A percentile compares a stretch with the other conserved stretches of the same genome.
These are phyloP conservation scores for Meripilus lineatus DNA, from an alignment of 1,284 basidiomycete species.

Conservation along the genomic window DNA sequence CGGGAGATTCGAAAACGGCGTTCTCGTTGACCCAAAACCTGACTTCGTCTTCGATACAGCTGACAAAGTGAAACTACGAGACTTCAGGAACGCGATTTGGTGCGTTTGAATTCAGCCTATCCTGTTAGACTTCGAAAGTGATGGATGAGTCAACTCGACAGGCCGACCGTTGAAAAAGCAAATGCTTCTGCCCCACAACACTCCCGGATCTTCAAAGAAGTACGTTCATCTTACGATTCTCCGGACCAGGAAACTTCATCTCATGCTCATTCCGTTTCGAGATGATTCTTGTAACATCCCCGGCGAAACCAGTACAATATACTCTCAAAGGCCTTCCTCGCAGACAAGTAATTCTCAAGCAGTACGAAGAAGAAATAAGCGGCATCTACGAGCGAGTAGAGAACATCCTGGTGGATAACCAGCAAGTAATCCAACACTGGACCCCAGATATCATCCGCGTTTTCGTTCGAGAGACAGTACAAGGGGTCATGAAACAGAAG, in stretches of 20 bases:
- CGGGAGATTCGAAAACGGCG: constrained; percentile 31
- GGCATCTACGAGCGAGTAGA: constrained; percentile 21
- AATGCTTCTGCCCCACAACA: constrained; percentile 31
- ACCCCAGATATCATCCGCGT: constrained; percentile 10
- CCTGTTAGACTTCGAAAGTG: not conserved
- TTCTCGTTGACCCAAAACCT: constrained; percentile 31
- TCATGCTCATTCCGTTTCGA: constrained; percentile 8
- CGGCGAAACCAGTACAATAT: constrained; percentile 25
- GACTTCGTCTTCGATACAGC: constrained; percentile 22
- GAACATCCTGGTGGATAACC: not conserved
- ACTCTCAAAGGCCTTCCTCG: constrained; percentile 28
- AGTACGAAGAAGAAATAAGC: constrained; percentile 27
- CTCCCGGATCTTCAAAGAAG: constrained; percentile 33
- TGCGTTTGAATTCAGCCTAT: constrained; percentile 10
- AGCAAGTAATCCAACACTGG: constrained; percentile 15
- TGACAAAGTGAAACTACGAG: constrained; percentile 18
- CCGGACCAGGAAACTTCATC: too few relatives aligned
- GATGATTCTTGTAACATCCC: constrained; percentile 28
- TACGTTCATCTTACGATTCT: constrained; percentile 5
- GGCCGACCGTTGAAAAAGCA: constrained; percentile 30
- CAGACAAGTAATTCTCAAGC: constrained; percentile 19
- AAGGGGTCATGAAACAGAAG: constrained; percentile 19
- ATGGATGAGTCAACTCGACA: constrained; percentile 5
- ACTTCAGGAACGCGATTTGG: constrained; percentile 31
- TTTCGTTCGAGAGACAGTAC: constrained; percentile 28